Percentiles rank a stretch among this genome's conserved stretches.
These are phyloP conservation scores for Ceratocystis variospora DNA, from an alignment of 2,329 filamentous ascomycete genomes.

Conservation along the genomic window DNA sequence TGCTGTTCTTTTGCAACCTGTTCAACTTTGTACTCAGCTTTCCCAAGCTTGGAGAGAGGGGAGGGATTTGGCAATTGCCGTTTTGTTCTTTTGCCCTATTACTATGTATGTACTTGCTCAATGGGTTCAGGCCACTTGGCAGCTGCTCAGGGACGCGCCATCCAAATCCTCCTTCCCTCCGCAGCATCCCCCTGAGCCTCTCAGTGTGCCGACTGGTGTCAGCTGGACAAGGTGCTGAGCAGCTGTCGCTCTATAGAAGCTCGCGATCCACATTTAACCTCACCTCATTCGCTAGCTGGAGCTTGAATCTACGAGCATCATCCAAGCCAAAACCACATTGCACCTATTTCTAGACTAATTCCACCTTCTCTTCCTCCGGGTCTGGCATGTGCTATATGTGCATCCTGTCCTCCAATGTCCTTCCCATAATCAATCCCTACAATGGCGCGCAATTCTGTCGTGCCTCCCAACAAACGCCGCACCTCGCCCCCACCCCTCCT, in stretches of 20 bases:
- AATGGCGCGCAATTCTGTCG: conserved; percentile 8
- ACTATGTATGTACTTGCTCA: background rate
- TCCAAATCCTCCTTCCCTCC: conserved; percentile 1
- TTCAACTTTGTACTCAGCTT: background rate
- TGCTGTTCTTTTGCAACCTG: background rate
- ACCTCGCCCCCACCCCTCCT: conserved; percentile 17
- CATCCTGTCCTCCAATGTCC: background rate
- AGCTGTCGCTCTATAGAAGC: background rate
- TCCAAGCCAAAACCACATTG: background rate
- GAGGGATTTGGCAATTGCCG: background rate
- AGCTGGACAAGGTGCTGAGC: background rate
- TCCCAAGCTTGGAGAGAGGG: background rate
- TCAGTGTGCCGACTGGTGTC: background rate
- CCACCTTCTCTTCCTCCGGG: background rate
- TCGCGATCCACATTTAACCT: conserved; percentile 11
- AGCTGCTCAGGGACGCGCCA: conserved; percentile 11
- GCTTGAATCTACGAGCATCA: background rate
- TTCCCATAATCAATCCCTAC: background rate
- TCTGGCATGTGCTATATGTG: background rate
- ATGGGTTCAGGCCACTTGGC: conserved; percentile 17
- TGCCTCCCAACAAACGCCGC: conserved; percentile 8
- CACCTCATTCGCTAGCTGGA: background rate
- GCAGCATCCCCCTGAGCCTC: background rate
- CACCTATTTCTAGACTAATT: background rate
- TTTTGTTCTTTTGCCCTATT: background rate